Evolutionary conservation across 2,329 filamentous ascomycete species (phyloP).

Genomic region (Trichoderma sp.): DNA sequence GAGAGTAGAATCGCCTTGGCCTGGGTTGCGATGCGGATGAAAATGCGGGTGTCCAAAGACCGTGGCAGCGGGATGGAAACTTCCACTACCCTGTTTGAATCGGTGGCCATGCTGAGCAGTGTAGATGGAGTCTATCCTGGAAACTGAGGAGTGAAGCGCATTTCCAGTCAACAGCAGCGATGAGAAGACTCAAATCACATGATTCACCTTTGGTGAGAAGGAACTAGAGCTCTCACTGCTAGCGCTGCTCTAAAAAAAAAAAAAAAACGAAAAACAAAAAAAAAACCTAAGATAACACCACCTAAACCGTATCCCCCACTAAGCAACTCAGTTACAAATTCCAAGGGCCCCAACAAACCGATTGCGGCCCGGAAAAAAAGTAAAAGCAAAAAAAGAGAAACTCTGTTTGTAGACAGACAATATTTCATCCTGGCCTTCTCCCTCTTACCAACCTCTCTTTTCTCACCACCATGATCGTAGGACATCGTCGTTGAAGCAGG

Average conservation of each 20-base stretch:
- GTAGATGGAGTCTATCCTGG: background rate
- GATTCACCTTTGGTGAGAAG: conserved; percentile 17
- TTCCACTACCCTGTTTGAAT: conserved; percentile 32
- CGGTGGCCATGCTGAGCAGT: conserved; percentile 25
- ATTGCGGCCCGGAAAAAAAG: conserved; percentile 11
- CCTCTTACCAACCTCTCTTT: background rate
- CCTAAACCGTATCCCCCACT: background rate
- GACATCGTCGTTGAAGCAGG: conserved; percentile 17
- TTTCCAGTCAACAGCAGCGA: background rate
- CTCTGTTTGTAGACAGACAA: background rate
- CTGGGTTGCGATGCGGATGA: conserved; percentile 57
- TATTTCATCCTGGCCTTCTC: background rate
- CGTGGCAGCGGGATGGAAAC: conserved; percentile 59
- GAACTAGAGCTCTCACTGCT: background rate
- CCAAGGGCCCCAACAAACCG: conserved; percentile 7
- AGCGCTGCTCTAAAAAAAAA: background rate
- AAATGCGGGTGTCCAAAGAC: conserved; percentile 58
- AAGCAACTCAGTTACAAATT: conserved; percentile 6
- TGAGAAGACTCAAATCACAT: conserved; percentile 23
- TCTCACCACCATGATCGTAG: conserved; percentile 13
- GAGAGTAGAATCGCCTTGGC: conserved; percentile 58
- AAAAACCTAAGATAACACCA: conserved; percentile 4
- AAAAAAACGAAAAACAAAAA: background rate
- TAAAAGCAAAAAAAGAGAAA: conserved; percentile 1
- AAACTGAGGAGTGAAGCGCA: background rate